Conservation (phyloP, 2,329 filamentous ascomycete genomes). For the Zymoseptoria tritici region DNA sequence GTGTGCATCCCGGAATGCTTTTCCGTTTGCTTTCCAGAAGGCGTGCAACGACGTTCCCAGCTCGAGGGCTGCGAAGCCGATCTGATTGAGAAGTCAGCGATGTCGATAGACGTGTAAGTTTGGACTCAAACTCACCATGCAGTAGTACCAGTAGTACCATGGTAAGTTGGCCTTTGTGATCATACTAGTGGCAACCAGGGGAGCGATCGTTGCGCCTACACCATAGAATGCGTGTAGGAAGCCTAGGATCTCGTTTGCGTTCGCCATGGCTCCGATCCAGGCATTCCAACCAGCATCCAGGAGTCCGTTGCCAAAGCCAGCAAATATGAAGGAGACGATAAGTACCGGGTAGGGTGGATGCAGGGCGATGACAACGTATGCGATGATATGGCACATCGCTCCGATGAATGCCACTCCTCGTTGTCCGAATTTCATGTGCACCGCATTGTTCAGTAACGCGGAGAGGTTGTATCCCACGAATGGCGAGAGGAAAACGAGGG, state of each 20-base stretch:
- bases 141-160: conserved; percentile 72
- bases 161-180: conserved; percentile 53
- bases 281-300: conserved; percentile 56
- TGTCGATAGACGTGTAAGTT: not conserved
- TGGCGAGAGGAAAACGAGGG: conserved; percentile 59
- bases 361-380: conserved; percentile 57
- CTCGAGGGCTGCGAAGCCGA: conserved; percentile 52
- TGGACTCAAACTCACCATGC: conserved; percentile 50
- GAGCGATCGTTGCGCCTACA: conserved; percentile 60
- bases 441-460: conserved; percentile 55
- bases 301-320: conserved; percentile 65
- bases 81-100: conserved; percentile 23
- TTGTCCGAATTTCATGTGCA: conserved; percentile 61
- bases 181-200: conserved; percentile 65
- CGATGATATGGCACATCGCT: conserved; percentile 54
- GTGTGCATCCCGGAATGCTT: conserved; percentile 48
- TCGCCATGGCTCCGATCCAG: conserved; percentile 63
- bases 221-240: conserved; percentile 67
- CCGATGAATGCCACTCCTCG: conserved; percentile 62
- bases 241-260: conserved; percentile 66
- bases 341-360: conserved; percentile 65
- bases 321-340: conserved; percentile 56
- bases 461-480: conserved; percentile 58
- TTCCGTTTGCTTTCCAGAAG: conserved; percentile 59
- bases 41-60: conserved; percentile 43